A percentile compares a stretch with the other conserved stretches of the same genome.
Evolutionary conservation across 768 basidiomycete species (phyloP).

Genomic region (Serendipita indica): DNA sequence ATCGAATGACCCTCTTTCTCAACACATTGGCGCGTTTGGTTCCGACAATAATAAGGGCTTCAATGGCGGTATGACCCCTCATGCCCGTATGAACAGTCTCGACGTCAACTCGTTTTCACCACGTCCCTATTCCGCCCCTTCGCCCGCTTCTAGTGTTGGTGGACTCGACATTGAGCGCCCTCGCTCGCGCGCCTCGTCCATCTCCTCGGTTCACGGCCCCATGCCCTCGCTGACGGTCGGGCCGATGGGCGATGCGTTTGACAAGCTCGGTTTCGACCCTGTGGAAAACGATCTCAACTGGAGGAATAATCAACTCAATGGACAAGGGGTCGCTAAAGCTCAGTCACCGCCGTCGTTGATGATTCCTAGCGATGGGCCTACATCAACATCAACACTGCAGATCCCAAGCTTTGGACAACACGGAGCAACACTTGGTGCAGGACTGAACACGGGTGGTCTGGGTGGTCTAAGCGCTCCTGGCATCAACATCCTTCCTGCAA

Average conservation of each 20-base stretch:
- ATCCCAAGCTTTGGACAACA: constrained; percentile 22
- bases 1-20: not conserved
- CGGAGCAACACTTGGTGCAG: constrained; percentile 47
- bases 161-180: constrained; percentile 4
- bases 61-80: not conserved
- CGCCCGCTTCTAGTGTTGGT: constrained; percentile 2
- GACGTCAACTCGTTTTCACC: constrained; percentile 8
- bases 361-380: constrained; percentile 28
- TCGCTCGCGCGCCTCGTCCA: constrained; percentile 41
- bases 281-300: not conserved
- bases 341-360: constrained; percentile 47
- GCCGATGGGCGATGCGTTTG: constrained; percentile 4
- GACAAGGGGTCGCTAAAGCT: constrained; percentile 27
- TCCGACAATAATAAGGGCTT: not conserved
- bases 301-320: not conserved
- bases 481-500: constrained; percentile 70
- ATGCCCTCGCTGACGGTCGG: constrained; percentile 4
- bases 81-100: constrained; percentile 6
- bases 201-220: constrained; percentile 40
- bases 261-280: constrained; percentile 6
- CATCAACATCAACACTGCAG: constrained; percentile 29
- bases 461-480: constrained; percentile 36
- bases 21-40: not conserved
- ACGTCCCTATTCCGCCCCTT: not conserved
- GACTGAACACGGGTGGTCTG: constrained; percentile 21